These are phyloP conservation scores for Dimocarpus longan DNA, from an alignment of 345 rosid species.

Conservation along the genomic window DNA sequence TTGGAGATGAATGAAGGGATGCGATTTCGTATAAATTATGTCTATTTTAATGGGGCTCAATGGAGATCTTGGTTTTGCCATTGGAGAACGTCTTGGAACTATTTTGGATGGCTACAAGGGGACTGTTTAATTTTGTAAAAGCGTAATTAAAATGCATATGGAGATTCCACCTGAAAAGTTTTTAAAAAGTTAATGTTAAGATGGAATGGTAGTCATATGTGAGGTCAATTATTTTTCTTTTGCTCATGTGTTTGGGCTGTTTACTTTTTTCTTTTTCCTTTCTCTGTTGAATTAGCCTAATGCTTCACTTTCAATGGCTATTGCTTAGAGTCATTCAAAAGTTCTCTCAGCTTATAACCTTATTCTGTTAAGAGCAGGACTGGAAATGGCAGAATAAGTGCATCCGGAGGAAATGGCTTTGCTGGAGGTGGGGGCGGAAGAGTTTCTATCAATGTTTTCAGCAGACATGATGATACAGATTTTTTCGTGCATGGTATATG, in stretches of 20 bases:
- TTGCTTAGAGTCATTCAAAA: background rate
- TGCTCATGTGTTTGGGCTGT: background rate
- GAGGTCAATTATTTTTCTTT: background rate
- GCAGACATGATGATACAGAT: conserved; percentile 56
- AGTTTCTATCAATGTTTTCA: conserved; percentile 64
- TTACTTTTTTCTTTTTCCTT: background rate
- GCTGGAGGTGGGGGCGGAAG: conserved; percentile 87
- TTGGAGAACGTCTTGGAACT: background rate
- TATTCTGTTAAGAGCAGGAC: conserved; percentile 45
- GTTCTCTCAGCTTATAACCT: conserved; percentile 7
- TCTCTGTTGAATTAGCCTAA: background rate
- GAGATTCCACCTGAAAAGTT: background rate
- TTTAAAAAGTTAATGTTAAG: background rate
- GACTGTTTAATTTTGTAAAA: background rate
- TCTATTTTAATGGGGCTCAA: background rate
- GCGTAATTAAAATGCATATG: background rate
- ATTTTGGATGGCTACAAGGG: background rate
- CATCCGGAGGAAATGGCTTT: conserved; percentile 70
- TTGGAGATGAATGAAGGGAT: background rate
- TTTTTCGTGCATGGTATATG: conserved; percentile 61
- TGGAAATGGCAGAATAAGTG: conserved; percentile 58
- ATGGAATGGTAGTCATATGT: background rate
- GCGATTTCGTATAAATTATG: background rate
- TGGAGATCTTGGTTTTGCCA: background rate
- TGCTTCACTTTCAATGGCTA: background rate